Percentiles rank a stretch among this genome's conserved stretches.
These are phyloP conservation scores for Cetraspora pellucida DNA, from an alignment of 192 early-diverging fungal species.

Conservation along the genomic window DNA sequence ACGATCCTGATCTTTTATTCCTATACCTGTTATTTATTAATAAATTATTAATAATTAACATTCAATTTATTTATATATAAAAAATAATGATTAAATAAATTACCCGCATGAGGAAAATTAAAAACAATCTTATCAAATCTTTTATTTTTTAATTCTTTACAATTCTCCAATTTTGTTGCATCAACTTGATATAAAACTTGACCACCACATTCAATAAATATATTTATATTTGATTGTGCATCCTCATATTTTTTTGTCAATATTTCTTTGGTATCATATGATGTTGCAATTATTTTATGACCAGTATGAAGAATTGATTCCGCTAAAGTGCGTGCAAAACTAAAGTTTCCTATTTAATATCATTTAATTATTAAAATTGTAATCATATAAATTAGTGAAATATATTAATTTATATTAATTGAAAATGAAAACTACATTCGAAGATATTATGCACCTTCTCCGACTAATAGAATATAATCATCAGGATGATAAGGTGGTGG, in stretches of 20 bases:
- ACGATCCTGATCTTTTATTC: conserved; percentile 90
- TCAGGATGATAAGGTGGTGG: conserved; percentile 51
- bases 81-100: background rate
- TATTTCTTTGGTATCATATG: conserved; percentile 70
- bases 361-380: conserved; percentile 4
- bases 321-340: conserved; percentile 77
- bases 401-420: background rate
- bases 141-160: conserved; percentile 57
- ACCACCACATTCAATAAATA: conserved; percentile 63
- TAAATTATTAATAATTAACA: background rate
- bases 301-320: conserved; percentile 57
- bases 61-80: conserved; percentile 6
- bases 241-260: conserved; percentile 79
- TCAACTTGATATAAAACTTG: conserved; percentile 78
- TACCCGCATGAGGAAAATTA: conserved; percentile 95
- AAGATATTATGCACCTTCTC: conserved; percentile 58
- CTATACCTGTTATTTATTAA: conserved; percentile 53
- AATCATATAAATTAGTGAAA: background rate
- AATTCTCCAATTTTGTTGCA: conserved; percentile 66
- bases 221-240: conserved; percentile 65
- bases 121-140: conserved; percentile 86
- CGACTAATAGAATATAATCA: conserved; percentile 73
- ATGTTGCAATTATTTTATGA: conserved; percentile 72
- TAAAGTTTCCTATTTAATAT: conserved; percentile 77
- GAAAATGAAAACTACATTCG: background rate